phyloP scores from a whole-genome alignment of 805 yeast species.

The Hanseniaspora mollemarum region DNA sequence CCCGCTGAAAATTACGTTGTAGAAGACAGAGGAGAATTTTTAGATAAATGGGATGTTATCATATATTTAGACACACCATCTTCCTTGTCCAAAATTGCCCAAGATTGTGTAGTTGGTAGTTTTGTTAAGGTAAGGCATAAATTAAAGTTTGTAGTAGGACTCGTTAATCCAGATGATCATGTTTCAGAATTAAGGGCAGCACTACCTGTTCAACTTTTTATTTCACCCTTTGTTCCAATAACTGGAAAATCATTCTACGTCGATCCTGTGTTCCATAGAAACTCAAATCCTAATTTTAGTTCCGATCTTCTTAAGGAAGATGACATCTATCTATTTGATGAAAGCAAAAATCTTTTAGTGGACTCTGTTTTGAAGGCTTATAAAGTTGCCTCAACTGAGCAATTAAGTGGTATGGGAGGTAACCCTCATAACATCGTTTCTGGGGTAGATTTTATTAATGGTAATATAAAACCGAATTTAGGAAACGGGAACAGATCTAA shows the following conservation, averaged over 20 bases:
- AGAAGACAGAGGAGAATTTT: conserved; percentile 26
- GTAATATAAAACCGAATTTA: neutral
- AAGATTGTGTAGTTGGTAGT: conserved; percentile 65
- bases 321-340: conserved; percentile 15
- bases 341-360: conserved; percentile 14
- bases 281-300: conserved; percentile 18
- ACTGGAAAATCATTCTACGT: conserved; percentile 34
- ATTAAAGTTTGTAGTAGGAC: conserved; percentile 64
- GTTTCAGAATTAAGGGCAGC: conserved; percentile 85
- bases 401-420: neutral
- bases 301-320: conserved; percentile 2
- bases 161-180: conserved; percentile 84
- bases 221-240: conserved; percentile 72
- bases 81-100: conserved; percentile 64
- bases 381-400: conserved; percentile 9
- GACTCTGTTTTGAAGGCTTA: conserved; percentile 15
- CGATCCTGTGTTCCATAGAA: conserved; percentile 11
- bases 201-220: conserved; percentile 64
- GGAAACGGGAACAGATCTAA: neutral
- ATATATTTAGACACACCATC: conserved; percentile 56
- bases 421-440: neutral
- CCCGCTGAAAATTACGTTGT: conserved; percentile 17
- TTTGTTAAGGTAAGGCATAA: conserved; percentile 80
- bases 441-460: conserved; percentile 1
- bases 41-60: conserved; percentile 66